Evolutionary conservation across 441 rosid species (phyloP).

Genomic region (Daphne laureola): DNA sequence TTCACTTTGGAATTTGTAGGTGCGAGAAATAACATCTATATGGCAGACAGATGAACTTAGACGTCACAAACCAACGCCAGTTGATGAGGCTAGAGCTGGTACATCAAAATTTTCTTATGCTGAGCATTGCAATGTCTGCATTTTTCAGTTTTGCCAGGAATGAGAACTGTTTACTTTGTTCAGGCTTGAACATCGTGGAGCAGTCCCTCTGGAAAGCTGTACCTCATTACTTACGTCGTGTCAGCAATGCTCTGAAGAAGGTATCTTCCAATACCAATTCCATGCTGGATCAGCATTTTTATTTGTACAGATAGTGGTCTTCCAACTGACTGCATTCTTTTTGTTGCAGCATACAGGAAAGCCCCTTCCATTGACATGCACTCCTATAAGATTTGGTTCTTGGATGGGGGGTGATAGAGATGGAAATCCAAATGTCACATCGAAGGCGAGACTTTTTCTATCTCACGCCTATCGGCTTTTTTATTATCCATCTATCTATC

Average conservation of each 20-base stretch:
- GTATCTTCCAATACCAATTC: constrained; percentile 24
- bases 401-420: constrained; percentile 99
- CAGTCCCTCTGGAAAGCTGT: constrained; percentile 96
- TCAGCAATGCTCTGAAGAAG: constrained; percentile 89
- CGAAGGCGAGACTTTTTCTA: constrained; percentile 54
- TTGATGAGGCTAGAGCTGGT: constrained; percentile 96
- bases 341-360: constrained; percentile 66
- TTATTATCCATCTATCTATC: no score
- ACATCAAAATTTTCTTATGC: constrained; percentile 14
- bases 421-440: constrained; percentile 95
- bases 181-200: constrained; percentile 94
- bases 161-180: constrained; percentile 11
- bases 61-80: constrained; percentile 94
- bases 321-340: constrained; percentile 9
- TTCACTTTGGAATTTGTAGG: constrained; percentile 34
- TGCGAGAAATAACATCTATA: constrained; percentile 85
- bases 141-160: not conserved
- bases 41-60: constrained; percentile 99
- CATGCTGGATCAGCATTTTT: constrained; percentile 13
- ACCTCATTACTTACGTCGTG: constrained; percentile 94
- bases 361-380: constrained; percentile 86
- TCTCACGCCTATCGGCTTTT: not conserved
- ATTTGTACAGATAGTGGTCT: constrained; percentile 2
- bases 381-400: constrained; percentile 91
- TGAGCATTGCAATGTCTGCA: constrained; percentile 1